Percentiles rank a stretch among this genome's conserved stretches.
phyloP scores from a whole-genome alignment of 2,329 filamentous ascomycete species.

The Aureobasidium melanogenum region DNA sequence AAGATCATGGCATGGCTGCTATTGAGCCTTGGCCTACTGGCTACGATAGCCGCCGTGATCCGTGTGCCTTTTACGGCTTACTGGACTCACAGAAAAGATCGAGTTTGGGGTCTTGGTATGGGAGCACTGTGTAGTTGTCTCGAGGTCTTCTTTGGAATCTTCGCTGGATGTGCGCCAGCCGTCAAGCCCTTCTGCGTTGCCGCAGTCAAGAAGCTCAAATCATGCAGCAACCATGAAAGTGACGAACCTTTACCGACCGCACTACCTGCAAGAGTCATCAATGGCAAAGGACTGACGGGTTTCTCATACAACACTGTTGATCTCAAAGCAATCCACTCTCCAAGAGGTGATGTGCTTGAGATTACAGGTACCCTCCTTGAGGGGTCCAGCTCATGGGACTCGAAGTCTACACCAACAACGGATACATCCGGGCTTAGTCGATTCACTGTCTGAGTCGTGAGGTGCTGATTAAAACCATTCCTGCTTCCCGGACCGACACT shows the following conservation, averaged over 20 bases:
- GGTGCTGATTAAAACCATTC: background rate
- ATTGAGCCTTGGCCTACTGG: background rate
- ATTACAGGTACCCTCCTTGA: background rate
- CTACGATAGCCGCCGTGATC: background rate
- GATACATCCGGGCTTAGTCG: background rate
- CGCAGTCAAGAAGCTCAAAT: background rate
- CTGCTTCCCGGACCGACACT: background rate
- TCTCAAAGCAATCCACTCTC: background rate
- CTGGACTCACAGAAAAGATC: background rate
- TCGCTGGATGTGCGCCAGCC: background rate
- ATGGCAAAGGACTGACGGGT: background rate
- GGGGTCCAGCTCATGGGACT: background rate
- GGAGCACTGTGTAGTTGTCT: background rate
- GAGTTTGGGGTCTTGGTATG: background rate
- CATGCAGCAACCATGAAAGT: too few species aligned
- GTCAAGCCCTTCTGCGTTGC: background rate
- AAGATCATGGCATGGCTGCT: background rate
- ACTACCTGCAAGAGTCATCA: background rate
- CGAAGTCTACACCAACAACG: background rate
- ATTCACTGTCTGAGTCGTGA: background rate
- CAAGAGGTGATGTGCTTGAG: background rate
- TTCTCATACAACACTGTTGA: background rate
- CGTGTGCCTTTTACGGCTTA: background rate
- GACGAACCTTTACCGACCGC: background rate
- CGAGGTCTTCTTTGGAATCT: background rate